Evolutionary conservation across 768 basidiomycete genomes (phyloP).

Genomic region (Strobilomyces confusus): DNA sequence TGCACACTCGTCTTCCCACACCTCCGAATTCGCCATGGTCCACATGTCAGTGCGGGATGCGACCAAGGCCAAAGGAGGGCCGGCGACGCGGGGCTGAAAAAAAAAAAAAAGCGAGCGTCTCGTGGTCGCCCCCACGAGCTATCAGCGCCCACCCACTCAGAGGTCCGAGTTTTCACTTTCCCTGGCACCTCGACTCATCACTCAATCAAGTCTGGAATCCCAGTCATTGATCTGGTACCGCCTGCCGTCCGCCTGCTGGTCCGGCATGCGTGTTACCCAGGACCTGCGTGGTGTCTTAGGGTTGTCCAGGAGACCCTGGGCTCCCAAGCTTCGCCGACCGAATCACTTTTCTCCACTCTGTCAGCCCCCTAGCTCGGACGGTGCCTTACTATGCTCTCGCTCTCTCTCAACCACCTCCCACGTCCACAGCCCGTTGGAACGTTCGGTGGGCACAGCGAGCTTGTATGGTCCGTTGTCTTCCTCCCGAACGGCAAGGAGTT

Average conservation of each 20-base stretch:
- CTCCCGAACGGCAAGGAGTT: conserved; percentile 23
- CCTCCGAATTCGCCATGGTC: not conserved
- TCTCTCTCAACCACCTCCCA: conserved; percentile 28
- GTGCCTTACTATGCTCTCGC: conserved; percentile 28
- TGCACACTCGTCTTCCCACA: conserved; percentile 12
- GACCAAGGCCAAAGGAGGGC: not conserved
- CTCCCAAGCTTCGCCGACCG: conserved; percentile 19
- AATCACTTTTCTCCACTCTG: conserved; percentile 19
- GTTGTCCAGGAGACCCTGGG: conserved; percentile 27
- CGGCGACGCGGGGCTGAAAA: conserved; percentile 3
- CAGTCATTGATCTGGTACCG: conserved; percentile 30
- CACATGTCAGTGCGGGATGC: conserved; percentile 1
- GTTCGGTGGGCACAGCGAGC: conserved; percentile 25
- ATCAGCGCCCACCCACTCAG: conserved; percentile 27
- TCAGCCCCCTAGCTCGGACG: conserved; percentile 20
- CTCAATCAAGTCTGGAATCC: conserved; percentile 30
- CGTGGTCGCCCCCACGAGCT: conserved; percentile 27
- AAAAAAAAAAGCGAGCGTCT: conserved; percentile 6
- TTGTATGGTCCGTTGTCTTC: conserved; percentile 29
- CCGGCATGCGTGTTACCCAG: conserved; percentile 28
- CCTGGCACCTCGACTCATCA: conserved; percentile 23
- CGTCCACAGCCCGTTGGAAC: conserved; percentile 21
- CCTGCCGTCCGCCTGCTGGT: conserved; percentile 32
- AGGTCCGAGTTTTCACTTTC: conserved; percentile 25
- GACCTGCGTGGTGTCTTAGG: conserved; percentile 30